Conservation (phyloP, 257 asterid species). For the Solanum appendiculatum region DNA sequence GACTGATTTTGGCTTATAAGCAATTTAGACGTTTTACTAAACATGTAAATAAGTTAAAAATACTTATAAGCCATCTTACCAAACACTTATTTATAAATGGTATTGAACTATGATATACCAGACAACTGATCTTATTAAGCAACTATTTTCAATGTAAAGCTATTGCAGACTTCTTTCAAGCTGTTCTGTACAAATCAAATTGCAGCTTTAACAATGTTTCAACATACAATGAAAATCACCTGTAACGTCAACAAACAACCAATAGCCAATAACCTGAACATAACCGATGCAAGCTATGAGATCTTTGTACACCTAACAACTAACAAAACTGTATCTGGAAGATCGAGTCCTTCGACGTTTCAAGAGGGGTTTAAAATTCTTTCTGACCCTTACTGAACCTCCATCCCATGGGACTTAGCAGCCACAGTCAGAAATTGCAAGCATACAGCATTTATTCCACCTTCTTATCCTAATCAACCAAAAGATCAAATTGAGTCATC, state of each 20-base stretch:
- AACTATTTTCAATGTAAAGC: neutral
- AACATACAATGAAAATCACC: neutral
- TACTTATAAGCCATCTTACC: neutral
- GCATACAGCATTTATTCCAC: neutral
- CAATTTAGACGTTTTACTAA: neutral
- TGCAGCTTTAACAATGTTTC: neutral
- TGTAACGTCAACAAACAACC: neutral
- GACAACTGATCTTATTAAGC: neutral
- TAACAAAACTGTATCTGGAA: neutral
- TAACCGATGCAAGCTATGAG: neutral
- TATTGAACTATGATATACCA: neutral
- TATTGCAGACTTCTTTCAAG: constrained; percentile 3
- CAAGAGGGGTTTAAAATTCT: neutral
- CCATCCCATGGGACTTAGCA: neutral
- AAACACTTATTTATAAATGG: neutral
- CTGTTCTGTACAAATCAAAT: constrained; percentile 29
- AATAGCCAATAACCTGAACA: neutral
- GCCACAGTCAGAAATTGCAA: neutral
- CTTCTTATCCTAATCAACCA: neutral
- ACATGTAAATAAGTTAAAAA: neutral
- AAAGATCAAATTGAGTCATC: neutral
- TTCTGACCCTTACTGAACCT: neutral
- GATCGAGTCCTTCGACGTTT: neutral
- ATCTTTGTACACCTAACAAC: neutral
- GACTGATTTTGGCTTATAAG: neutral